phyloP scores from a whole-genome alignment of 73 alveolate species.

The Stentor roeselii region DNA sequence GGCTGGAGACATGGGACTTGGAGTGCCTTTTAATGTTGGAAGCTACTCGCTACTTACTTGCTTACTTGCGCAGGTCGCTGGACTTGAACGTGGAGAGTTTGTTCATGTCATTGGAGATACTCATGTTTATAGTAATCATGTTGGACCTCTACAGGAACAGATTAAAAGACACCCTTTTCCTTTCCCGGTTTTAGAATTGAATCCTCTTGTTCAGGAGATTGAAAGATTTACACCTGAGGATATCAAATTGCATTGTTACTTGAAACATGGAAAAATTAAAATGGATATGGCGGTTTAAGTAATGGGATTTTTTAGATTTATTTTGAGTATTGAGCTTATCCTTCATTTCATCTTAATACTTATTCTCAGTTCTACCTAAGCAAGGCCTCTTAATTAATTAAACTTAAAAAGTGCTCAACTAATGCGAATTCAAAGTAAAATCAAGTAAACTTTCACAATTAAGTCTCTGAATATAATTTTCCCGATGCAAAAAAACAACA shows the following conservation, averaged over 20 bases:
- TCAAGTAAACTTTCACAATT: neutral
- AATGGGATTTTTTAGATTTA: neutral
- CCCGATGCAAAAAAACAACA: neutral
- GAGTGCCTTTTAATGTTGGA: conserved; percentile 95
- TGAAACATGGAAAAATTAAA: conserved; percentile 48
- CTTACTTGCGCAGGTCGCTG: conserved; percentile 87
- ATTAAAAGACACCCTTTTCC: conserved; percentile 88
- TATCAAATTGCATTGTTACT: conserved; percentile 37
- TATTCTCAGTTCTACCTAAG: too few species aligned
- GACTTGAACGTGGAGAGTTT: conserved; percentile 72
- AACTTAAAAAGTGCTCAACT: too few species aligned
- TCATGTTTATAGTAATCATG: conserved; percentile 92
- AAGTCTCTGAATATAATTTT: neutral
- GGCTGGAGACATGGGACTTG: conserved; percentile 89
- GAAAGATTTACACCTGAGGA: conserved; percentile 44
- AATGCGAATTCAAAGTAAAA: neutral
- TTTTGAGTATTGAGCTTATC: too few species aligned
- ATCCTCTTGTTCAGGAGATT: conserved; percentile 45
- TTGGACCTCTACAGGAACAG: conserved; percentile 75
- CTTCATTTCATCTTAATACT: too few species aligned
- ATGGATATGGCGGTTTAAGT: conserved; percentile 82
- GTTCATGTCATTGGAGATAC: conserved; percentile 91
- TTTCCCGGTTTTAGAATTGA: conserved; percentile 79
- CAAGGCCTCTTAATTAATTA: too few species aligned
- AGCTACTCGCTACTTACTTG: conserved; percentile 87